Evolutionary conservation across 495 filamentous ascomycete genomes (phyloP).

Genomic region (Aspergillus biplanus): DNA sequence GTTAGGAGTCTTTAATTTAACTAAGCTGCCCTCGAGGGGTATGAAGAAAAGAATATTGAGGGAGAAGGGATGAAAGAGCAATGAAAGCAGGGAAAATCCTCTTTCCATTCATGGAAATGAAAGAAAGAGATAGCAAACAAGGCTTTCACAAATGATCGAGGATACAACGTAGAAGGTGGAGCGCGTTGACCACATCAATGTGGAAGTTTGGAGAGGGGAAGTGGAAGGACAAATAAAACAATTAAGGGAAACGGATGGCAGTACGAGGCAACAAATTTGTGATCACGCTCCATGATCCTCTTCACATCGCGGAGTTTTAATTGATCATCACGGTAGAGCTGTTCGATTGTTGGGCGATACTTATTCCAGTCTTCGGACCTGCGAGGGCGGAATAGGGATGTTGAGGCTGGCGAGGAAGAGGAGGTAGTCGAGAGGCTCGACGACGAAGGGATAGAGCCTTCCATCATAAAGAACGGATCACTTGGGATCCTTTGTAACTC

Average conservation of each 20-base stretch:
- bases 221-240: constrained; percentile 13
- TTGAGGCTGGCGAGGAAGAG: constrained; percentile 22
- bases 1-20: constrained; percentile 16
- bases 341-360: constrained; percentile 44
- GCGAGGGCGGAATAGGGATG: constrained; percentile 41
- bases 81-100: constrained; percentile 9
- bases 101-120: not conserved
- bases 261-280: constrained; percentile 49
- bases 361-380: constrained; percentile 49
- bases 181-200: constrained; percentile 6
- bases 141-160: constrained; percentile 1
- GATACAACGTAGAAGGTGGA: not conserved
- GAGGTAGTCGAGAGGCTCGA: constrained; percentile 25
- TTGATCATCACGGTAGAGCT: constrained; percentile 47
- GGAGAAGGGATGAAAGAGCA: constrained; percentile 13
- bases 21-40: not conserved
- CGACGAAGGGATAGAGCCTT: constrained; percentile 31
- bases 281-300: constrained; percentile 46
- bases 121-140: constrained; percentile 21
- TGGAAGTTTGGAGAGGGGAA: constrained; percentile 5
- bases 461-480: constrained; percentile 27
- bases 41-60: not conserved
- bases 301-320: constrained; percentile 49
- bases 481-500: constrained; percentile 18
- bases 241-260: constrained; percentile 23